phyloP scores from a whole-genome alignment of 345 rosid species.

The Aethionema arabicum region DNA sequence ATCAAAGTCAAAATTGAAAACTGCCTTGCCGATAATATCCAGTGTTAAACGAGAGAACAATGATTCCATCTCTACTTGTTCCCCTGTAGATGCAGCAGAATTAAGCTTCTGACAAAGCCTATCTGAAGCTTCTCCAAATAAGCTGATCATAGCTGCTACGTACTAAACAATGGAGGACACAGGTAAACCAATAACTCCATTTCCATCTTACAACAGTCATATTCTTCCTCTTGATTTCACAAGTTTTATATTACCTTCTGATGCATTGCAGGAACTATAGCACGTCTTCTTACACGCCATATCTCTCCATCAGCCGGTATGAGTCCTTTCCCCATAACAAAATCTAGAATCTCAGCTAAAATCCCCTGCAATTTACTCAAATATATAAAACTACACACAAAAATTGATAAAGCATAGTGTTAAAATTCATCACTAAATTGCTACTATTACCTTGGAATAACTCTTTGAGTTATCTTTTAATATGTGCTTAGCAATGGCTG shows the following conservation, averaged over 20 bases:
- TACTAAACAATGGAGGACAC: conserved; percentile 48
- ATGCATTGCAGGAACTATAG: conserved; percentile 92
- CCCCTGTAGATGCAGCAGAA: conserved; percentile 72
- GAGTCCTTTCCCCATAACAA: conserved; percentile 98
- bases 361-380: conserved; percentile 62
- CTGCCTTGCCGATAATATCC: conserved; percentile 93
- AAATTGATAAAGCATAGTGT: background rate
- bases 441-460: conserved; percentile 71
- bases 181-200: conserved; percentile 10
- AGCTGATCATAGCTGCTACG: conserved; percentile 85
- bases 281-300: conserved; percentile 93
- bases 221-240: background rate
- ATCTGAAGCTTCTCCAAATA: conserved; percentile 80
- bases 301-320: conserved; percentile 96
- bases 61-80: conserved; percentile 94
- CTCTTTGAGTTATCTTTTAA: conserved; percentile 76
- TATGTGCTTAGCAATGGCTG: conserved; percentile 86
- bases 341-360: conserved; percentile 87
- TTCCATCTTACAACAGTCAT: conserved; percentile 7
- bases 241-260: conserved; percentile 52
- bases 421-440: background rate
- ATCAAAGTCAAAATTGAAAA: conserved; percentile 92
- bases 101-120: conserved; percentile 86
- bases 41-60: conserved; percentile 91
- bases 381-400: conserved; percentile 15